Base-by-base conservation (phyloP, 768 basidiomycete genomes). In the Panus rudis region DNA sequence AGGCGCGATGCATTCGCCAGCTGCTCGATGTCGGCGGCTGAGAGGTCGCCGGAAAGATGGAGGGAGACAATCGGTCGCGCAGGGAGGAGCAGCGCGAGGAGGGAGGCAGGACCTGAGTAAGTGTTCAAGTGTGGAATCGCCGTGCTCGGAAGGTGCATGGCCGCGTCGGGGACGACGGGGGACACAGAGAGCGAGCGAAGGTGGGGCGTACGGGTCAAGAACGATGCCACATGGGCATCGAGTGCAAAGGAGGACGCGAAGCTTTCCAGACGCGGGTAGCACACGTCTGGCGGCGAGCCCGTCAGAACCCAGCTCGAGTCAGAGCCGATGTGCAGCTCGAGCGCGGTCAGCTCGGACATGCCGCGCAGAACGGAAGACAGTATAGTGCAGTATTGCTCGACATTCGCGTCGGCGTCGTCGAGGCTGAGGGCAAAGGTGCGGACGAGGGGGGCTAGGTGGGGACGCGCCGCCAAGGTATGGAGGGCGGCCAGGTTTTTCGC, bases 11-110 rank as follows among this genome's bases (percentile, higher is more conserved):
- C 68, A 37, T 55, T 57, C 64, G 78, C 69, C 37, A 86, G 68
- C 22, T 63, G 62, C 34, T 65, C 65, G 19, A 83, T 65, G 53
- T 79, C 70, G 21, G 72, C 74, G 50, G 78, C 75, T 19, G 73
- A 66, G 48, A 85, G 63, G 59, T 77, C 75, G 23, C 77, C 74
- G 45, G 70, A 72, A 43, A 88, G 70, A 57, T 79, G 75, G 38
- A 88, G 69, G 54, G 70, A 71, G 47, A 74, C 64, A 28, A 87
- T 69, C 8, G 85, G 83, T 17, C 84, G 75, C 13, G 79, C 76
- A 33, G 81, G 81, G 3, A 83, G 70, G 52, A 87, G 63, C 20
- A 64, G 60, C 40, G 67, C 63, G 19, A 84, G 80, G 17, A 70
- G 70, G 39, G 70, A 62, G 24, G 74, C 65, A 16, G 84, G 76